Evolutionary conservation across 441 rosid genomes (phyloP).

Genomic region (Arabidopsis lyrata): DNA sequence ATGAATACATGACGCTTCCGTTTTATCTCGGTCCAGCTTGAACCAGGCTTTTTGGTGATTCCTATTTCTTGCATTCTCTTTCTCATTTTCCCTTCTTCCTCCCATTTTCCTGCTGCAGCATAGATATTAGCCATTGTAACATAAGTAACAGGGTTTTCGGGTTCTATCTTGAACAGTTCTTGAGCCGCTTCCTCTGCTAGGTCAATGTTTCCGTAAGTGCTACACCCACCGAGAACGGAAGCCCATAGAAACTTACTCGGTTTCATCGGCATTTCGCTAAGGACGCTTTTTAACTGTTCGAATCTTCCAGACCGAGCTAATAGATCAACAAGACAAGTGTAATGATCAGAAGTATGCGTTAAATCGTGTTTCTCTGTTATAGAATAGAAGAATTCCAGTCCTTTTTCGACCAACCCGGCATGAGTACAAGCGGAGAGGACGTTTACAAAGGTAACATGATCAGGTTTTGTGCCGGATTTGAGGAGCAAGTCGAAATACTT

Average conservation of each 20-base stretch:
- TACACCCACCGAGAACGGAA: conserved; percentile 66
- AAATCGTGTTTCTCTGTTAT: conserved; percentile 55
- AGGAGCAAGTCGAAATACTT: conserved; percentile 55
- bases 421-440: conserved; percentile 68
- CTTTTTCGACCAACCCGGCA: conserved; percentile 65
- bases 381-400: conserved; percentile 57
- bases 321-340: conserved; percentile 63
- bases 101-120: conserved; percentile 59
- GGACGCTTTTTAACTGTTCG: conserved; percentile 51
- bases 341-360: conserved; percentile 61
- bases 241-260: conserved; percentile 71
- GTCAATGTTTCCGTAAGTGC: conserved; percentile 60
- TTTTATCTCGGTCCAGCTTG: conserved; percentile 63
- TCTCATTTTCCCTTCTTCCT: conserved; percentile 55
- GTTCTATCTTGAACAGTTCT: conserved; percentile 62
- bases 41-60: conserved; percentile 60
- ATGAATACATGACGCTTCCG: conserved; percentile 57
- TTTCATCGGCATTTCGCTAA: conserved; percentile 56
- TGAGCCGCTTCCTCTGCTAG: conserved; percentile 61
- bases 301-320: conserved; percentile 62
- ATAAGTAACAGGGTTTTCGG: conserved; percentile 66
- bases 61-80: conserved; percentile 53
- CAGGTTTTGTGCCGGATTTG: conserved; percentile 56
- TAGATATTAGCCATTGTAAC: conserved; percentile 70
- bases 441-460: conserved; percentile 63